A percentile compares a stretch with the other conserved stretches of the same genome.
Conservation (phyloP, 2,329 filamentous ascomycete genomes). For the Beauveria australis region DNA sequence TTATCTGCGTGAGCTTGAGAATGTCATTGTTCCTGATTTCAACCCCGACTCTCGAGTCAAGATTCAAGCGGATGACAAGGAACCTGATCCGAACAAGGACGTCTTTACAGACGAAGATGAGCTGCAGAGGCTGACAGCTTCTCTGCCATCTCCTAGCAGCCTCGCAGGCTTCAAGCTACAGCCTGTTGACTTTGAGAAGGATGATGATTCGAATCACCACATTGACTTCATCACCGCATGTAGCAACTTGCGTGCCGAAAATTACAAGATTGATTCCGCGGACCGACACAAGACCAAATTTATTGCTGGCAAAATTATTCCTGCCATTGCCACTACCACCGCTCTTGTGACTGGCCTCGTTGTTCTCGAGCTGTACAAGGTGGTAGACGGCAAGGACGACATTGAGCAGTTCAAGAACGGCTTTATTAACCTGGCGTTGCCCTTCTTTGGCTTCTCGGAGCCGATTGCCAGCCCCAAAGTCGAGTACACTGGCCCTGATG, state of each 20-base stretch:
- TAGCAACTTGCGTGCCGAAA: conserved; percentile 92
- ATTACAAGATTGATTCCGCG: conserved; percentile 91
- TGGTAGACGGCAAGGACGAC: conserved; percentile 91
- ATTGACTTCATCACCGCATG: conserved; percentile 98
- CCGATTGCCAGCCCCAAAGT: conserved; percentile 92
- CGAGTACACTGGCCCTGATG: conserved; percentile 70
- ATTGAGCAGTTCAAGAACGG: conserved; percentile 99
- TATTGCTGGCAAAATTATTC: conserved; percentile 98
- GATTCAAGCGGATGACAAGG: conserved; percentile 93
- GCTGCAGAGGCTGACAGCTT: conserved; percentile 60
- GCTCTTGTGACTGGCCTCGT: conserved; percentile 92
- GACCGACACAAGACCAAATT: conserved; percentile 99
- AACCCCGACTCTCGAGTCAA: conserved; percentile 82
- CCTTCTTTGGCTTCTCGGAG: conserved; percentile 98
- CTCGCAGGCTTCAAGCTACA: conserved; percentile 82
- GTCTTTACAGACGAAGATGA: conserved; percentile 67
- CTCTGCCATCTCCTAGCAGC: conserved; percentile 69
- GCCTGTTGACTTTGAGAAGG: conserved; percentile 96
- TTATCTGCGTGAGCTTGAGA: conserved; percentile 73
- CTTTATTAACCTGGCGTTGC: conserved; percentile 90
- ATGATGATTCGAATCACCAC: conserved; percentile 95
- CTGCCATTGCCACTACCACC: conserved; percentile 94
- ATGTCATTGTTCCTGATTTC: conserved; percentile 95
- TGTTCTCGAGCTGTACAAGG: conserved; percentile 88
- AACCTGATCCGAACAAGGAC: conserved; percentile 81